These are phyloP conservation scores for Kondoa subrosea DNA, from an alignment of 768 basidiomycete genomes.

Conservation along the genomic window DNA sequence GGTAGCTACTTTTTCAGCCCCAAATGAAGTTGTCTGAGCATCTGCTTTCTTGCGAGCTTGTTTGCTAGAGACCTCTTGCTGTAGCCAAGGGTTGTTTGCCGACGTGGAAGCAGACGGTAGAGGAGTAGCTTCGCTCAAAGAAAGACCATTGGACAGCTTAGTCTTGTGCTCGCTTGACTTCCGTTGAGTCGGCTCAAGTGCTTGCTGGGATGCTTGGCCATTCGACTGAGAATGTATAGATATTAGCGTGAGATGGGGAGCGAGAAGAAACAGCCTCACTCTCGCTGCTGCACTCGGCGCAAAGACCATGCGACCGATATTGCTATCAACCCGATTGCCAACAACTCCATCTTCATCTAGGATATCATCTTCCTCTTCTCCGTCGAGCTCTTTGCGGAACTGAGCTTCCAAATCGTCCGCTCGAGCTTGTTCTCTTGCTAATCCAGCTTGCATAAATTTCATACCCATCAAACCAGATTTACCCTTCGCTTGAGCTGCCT, in stretches of 20 bases:
- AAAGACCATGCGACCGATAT: conserved; percentile 35
- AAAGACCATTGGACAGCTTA: neutral
- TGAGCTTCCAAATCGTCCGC: conserved; percentile 53
- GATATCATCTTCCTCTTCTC: conserved; percentile 29
- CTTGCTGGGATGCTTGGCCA: neutral
- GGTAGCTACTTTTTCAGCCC: conserved; percentile 18
- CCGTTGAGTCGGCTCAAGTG: neutral
- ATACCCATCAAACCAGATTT: conserved; percentile 68
- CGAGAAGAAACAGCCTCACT: neutral
- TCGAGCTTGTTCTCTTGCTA: conserved; percentile 46
- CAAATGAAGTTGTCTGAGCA: neutral
- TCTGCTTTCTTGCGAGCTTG: neutral
- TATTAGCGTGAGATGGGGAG: neutral
- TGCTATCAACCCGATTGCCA: conserved; percentile 32
- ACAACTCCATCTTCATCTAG: conserved; percentile 24
- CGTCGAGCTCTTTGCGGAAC: conserved; percentile 42
- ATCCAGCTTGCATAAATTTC: conserved; percentile 97
- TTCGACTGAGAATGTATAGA: neutral
- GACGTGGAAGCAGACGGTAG: neutral
- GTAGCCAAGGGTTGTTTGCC: conserved; percentile 3
- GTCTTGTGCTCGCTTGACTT: conserved; percentile 1
- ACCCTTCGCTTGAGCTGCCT: conserved; percentile 33
- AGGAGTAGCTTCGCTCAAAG: neutral
- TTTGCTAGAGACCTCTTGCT: neutral
- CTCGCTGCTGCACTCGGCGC: conserved; percentile 25